Base-by-base conservation (phyloP, 768 basidiomycete species). In the Paxillus involutus region DNA sequence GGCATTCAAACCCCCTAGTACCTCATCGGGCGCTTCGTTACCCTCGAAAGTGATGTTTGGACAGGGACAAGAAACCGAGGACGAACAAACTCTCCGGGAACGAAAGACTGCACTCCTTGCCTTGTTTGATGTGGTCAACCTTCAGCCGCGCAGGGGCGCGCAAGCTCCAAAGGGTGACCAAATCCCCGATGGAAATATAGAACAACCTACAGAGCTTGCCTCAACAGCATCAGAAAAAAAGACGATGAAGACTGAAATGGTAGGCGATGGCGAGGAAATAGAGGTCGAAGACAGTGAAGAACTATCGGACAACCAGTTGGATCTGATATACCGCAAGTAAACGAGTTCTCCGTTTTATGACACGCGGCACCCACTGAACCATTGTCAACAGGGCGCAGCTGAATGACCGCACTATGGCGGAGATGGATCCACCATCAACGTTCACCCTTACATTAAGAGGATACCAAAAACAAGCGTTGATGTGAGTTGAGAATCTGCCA, bases 401-500 rank as follows among this genome's bases (percentile, higher is more conserved):
- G 62, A 81, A 92, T 55, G 95, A 97, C 64, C 80, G 73, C 24
- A 73, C 74, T 13, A 81, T 98, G 76, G 80, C 77, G 17, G 88
- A 86, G 68, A 93, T 91, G 85, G 86, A 94, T 32, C 91, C 94
- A 6, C 75, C 85, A 0, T 75, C 82, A 2, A 82, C 88, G 1
- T 98, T 98, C 67, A 78, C 80, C 1, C 72, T 95, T 35, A 84
- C 77, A 3, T 72, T 96, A 26, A 82, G 92, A 44, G 85, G 84
- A 36, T 98, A 98, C 71, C 96, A 98, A 65, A 96, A 94, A 65
- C 96, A 98, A 70, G 96, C 94, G 0, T 74, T 98, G 44, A 75
- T 75, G 86, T 91, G 49, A 44, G 84, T 69, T 17, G 13, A 36
- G 24, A 14, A 8, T 47, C 29, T 29, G 26, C 42, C n/a, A 4